Percentiles rank a stretch among this genome's conserved stretches.
Evolutionary conservation across 1,139 yeast species (phyloP).

Genomic region (Candida dubliniensis): DNA sequence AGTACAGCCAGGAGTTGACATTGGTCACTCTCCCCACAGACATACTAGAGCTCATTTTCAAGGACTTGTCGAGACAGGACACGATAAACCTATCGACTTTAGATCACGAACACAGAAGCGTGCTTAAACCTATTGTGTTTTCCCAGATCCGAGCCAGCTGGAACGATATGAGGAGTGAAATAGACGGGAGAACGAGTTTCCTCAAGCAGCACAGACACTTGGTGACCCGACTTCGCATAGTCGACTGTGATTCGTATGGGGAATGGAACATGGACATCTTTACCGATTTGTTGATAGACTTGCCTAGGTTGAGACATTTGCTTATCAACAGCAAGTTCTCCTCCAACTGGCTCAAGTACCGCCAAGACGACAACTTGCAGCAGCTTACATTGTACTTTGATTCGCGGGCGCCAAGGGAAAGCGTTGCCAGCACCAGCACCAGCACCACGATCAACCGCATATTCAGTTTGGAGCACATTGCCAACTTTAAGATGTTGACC

Average conservation of each 20-base stretch:
- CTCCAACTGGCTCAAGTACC: constrained; percentile 45
- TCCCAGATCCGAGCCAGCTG: constrained; percentile 30
- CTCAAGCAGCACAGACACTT: constrained; percentile 12
- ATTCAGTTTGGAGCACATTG: constrained; percentile 35
- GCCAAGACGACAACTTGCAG: constrained; percentile 19
- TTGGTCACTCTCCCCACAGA: background rate
- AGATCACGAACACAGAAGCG: constrained; percentile 20
- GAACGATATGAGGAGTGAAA: constrained; percentile 25
- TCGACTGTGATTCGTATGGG: constrained; percentile 38
- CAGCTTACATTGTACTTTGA: constrained; percentile 25
- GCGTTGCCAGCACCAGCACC: background rate
- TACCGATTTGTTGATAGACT: constrained; percentile 17
- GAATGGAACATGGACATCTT: constrained; percentile 44
- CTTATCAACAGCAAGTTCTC: constrained; percentile 36
- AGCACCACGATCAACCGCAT: constrained; percentile 20
- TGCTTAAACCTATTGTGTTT: constrained; percentile 24
- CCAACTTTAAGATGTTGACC: constrained; percentile 22
- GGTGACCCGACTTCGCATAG: constrained; percentile 27
- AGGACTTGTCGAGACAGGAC: constrained; percentile 15
- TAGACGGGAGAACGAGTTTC: constrained; percentile 4
- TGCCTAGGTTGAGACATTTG: constrained; percentile 25
- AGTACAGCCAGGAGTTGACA: background rate
- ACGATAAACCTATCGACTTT: constrained; percentile 25
- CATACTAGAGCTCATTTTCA: background rate
- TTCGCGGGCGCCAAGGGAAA: background rate